A percentile compares a stretch with the other conserved stretches of the same genome.
phyloP scores from a whole-genome alignment of 2,329 filamentous ascomycete genomes.

The Mycosphaerelloides madeirae region DNA sequence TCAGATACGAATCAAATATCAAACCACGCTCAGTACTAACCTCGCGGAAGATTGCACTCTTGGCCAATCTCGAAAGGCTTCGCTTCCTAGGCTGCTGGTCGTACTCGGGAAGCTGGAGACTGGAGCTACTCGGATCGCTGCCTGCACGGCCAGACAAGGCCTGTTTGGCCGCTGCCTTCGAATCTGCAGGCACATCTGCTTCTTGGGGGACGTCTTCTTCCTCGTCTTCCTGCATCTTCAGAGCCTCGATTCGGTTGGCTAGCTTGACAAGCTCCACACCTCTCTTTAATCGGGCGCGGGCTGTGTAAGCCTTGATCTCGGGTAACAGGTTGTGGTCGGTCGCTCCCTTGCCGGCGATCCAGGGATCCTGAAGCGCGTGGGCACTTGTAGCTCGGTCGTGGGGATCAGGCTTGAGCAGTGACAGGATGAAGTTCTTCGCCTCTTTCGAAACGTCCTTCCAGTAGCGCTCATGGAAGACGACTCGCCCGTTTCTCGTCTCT shows the following conservation, averaged over 20 bases:
- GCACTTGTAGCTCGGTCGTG: constrained; percentile 68
- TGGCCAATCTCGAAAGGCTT: constrained; percentile 55
- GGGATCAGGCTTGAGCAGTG: constrained; percentile 73
- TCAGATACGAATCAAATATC: constrained; percentile 6
- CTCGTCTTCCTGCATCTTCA: constrained; percentile 91
- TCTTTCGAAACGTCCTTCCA: constrained; percentile 97
- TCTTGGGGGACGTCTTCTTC: constrained; percentile 61
- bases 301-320: constrained; percentile 91
- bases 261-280: constrained; percentile 96
- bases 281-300: constrained; percentile 82
- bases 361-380: constrained; percentile 41
- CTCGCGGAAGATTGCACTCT: constrained; percentile 80
- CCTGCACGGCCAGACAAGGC: constrained; percentile 15
- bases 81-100: constrained; percentile 40
- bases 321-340: constrained; percentile 95
- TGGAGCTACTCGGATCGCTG: not conserved
- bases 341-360: constrained; percentile 87
- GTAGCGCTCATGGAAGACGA: constrained; percentile 95
- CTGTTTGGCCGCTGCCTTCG: constrained; percentile 52
- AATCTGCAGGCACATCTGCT: constrained; percentile 58
- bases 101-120: constrained; percentile 22
- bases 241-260: constrained; percentile 86
- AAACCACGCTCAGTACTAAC: constrained; percentile 46
- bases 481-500: constrained; percentile 76
- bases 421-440: constrained; percentile 88